Conservation (phyloP, 176 grass and related monocot genomes). For the Oryza coarctata region DNA sequence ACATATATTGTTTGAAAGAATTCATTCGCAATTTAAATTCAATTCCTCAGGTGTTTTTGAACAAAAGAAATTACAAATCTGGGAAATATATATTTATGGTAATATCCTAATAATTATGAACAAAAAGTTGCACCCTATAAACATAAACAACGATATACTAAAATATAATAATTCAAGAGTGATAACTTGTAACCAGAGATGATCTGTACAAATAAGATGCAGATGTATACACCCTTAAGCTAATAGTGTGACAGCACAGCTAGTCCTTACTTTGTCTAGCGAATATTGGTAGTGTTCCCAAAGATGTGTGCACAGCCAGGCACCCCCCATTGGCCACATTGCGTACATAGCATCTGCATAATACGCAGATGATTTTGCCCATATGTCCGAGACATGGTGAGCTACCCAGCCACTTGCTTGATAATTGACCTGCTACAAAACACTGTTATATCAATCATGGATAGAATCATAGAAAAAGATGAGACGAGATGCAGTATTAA, state of each 20-base stretch:
- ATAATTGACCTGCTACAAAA: conserved; percentile 66
- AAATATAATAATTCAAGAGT: background rate
- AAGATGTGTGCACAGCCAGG: conserved; percentile 82
- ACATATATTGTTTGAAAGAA: conserved; percentile 3
- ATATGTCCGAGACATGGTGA: conserved; percentile 76
- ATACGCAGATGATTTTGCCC: conserved; percentile 83
- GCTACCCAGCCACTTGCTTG: conserved; percentile 65
- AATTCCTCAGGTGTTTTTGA: background rate
- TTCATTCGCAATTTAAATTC: no score
- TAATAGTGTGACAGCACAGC: background rate
- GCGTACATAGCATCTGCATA: conserved; percentile 48
- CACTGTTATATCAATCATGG: background rate
- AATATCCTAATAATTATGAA: background rate
- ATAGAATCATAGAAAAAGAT: no score
- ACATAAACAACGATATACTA: background rate
- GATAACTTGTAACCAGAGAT: background rate
- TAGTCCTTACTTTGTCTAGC: conserved; percentile 68
- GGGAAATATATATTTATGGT: background rate
- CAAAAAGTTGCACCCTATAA: conserved; percentile 1
- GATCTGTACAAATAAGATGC: background rate
- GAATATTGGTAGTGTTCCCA: conserved; percentile 79
- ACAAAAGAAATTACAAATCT: background rate
- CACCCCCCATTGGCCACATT: conserved; percentile 88
- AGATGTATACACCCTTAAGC: background rate
- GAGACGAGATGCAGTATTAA: background rate